These are phyloP conservation scores for Nicotiana benthamiana DNA, from an alignment of 257 asterid genomes.

Conservation along the genomic window DNA sequence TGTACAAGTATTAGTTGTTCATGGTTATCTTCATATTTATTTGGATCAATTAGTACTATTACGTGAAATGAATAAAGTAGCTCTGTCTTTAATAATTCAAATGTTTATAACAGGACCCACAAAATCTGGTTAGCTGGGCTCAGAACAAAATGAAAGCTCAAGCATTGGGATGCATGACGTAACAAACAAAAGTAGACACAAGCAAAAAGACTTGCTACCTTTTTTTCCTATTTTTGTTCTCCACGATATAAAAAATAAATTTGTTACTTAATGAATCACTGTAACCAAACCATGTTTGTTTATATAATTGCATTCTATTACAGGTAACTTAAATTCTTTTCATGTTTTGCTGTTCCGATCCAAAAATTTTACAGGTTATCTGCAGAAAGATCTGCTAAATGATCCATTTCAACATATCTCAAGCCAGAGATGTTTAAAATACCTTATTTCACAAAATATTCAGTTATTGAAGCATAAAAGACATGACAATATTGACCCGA, in stretches of 20 bases:
- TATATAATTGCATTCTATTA: neutral
- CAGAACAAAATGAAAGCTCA: neutral
- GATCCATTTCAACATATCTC: constrained; percentile 60
- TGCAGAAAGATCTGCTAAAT: constrained; percentile 44
- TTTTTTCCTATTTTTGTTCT: neutral
- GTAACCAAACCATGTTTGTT: no score
- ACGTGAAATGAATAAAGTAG: neutral
- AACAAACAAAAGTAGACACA: neutral
- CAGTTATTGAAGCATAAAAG: constrained; percentile 51
- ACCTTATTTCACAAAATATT: constrained; percentile 46
- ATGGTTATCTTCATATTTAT: neutral
- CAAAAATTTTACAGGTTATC: constrained; percentile 47
- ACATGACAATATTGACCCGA: constrained; percentile 55
- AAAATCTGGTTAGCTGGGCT: neutral
- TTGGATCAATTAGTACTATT: neutral
- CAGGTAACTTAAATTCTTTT: neutral
- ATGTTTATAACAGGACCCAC: neutral
- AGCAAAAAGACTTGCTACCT: neutral
- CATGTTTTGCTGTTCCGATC: neutral
- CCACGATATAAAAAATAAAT: neutral
- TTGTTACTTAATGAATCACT: neutral
- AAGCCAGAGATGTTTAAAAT: constrained; percentile 35
- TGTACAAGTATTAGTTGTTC: neutral
- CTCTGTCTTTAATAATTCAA: neutral
- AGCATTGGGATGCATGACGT: neutral